Evolutionary conservation across 2,329 filamentous ascomycete species (phyloP), one percentile per base, ranked within the genome.

Genomic region (Calonectria pseudoturangicola): DNA sequence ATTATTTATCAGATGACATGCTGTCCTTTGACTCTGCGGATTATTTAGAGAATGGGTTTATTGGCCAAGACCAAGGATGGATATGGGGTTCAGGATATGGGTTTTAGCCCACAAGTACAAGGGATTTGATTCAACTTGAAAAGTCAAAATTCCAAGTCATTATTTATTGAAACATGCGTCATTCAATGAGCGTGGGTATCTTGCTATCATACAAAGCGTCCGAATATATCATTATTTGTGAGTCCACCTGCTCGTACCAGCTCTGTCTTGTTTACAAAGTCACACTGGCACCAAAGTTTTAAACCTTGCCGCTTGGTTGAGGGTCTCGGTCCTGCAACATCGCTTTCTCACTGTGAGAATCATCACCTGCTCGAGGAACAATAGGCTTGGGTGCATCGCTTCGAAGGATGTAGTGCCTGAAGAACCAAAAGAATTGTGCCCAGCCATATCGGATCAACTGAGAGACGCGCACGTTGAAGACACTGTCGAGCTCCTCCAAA

Each of bases 401-500:
- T 0, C 79, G 70, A 13, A 80, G 64, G 18, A 79, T 21, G 48
- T 78, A 78, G 16, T 74, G 76, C 7, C 68, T 69, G 65, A 78
- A 76, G 63, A 80, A 79, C 73, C 74, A 80, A 15, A 72, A 67
- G 51, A 79, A 75, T 66, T 80, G 77, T n/a, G 73, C 74, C 25
- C 73, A 50, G 5, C 79, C 79, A 21, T 77, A 79, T 0, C 74
- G 63, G 39, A 86, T 27, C 21, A 84, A 84, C 48, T 70, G 67
- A 16, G 58, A 58, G 15, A 77, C 71, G 21, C 68, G 84, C 18
- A 87, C 85, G 2, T 82, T 83, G 62, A 87, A 88, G 47, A 88
- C 84, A 58, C 84, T 85, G 78, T 88, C 85, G 30, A 88, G 85
- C 65, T 88, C 87, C 75, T 88, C 87, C 4, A 88, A 83, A 0